Base-by-base conservation (phyloP, 2,329 filamentous ascomycete genomes). In the Penicillium sp. region DNA sequence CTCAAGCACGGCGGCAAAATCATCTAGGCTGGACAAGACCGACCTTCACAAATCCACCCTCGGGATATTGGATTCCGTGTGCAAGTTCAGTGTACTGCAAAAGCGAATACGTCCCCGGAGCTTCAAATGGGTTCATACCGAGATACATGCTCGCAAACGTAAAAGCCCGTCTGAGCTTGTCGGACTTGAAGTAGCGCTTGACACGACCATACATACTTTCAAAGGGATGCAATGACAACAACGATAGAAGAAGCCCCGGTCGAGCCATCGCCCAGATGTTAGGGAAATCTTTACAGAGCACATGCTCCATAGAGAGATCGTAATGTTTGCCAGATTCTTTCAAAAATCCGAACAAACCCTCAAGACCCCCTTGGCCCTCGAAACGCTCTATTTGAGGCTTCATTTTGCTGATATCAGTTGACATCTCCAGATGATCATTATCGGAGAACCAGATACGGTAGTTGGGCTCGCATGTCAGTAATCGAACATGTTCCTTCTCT, bases 101-200 rank as follows among this genome's bases (percentile, higher is more conserved):
- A 59, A 92, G 73, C 50, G 83, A 87, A 75, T 92, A 92, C 2
- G 89, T 91, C 3, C 86, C 88, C 0, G 89, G 89, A 0, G 89
- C 89, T 69, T 90, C 87, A 69, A 89, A 92, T 0, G 89, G 89
- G 55, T 82, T 87, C 89, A 92, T 92, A 0, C 89, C 89, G 86
- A 92, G 89, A 69, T 92, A 92, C 89, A 92, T 92, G 66, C 87
- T 91, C 22, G 85, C 88, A 73, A 92, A 92, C 0, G 89, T 91
- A 64, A 92, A 92, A 0, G 89, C 88, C 27, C 88, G 77, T 60
- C 89, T 79, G 67, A 92, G 69, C 58, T 88, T 79, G 69, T 91
- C 89, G 0, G 87, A 88, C 79, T 80, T 83, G 72, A 92, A 92
- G 68, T 91, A 91, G 60, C 81, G 82, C 27, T 83, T 79, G 3